Base-by-base conservation (phyloP, 805 yeast genomes). In the Yueomyces sp. region DNA sequence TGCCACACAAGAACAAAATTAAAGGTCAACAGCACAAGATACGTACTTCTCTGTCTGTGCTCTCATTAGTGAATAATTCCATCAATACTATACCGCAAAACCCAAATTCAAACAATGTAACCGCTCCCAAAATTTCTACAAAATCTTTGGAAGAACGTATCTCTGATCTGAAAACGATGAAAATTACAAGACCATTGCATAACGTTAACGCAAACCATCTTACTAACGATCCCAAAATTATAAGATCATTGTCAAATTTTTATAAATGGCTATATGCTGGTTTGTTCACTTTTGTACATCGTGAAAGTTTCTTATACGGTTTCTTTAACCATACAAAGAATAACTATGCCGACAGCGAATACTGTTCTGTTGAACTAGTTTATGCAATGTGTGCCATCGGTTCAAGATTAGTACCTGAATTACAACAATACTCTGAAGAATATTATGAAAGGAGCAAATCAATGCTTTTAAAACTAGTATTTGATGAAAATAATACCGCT, bases 261-360 rank as follows among this genome's bases (percentile, higher is more conserved):
- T 78, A 77, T 55, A 69, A 68, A n/a, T 77, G 81, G 79, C 72
- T 74, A 47, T 78, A 78, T 49, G 83, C 83, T 3, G 83, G 77
- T 47, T 70, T 74, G 49, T 74, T 75, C 51, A 68, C 74, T 63
- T 78, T 76, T 50, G 68, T 78, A n/a, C 78, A 74, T 52, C 62
- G 84, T 46, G 85, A 78, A 49, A 74, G 79, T 12, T 77, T 78
- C 51, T 58, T 78, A 30, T 66, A 67, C 42, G 84, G 79, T 44
- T 77, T 77, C 54, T 77, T 76, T 56, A 68, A 74, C 51, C 79
- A 80, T 30, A 69, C 69, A 26, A 64, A 68, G 26, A 64, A 68
- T 47, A 50, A 59, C 38, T 62, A 63, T 37, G 55, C 52, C 27
- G 59, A 57, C 41, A 66, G 71, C 38, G 63, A 72, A 37, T 77